Evolutionary conservation across 1,284 basidiomycete genomes (phyloP), one percentile per base, ranked within the genome.

Genomic region (Pseudozyma flocculosa): DNA sequence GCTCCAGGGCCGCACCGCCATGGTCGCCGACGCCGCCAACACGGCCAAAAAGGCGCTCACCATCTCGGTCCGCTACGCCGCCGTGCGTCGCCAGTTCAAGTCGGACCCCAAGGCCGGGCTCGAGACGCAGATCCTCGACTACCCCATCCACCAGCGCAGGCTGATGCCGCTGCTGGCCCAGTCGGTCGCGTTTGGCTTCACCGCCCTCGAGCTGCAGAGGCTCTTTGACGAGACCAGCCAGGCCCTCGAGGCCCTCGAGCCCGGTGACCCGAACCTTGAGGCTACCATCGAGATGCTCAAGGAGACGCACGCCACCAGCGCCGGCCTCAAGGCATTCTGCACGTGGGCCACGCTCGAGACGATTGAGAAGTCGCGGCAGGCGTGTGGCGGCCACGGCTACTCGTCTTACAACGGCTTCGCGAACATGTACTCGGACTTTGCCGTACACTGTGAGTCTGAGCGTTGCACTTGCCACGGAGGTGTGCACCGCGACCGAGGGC

Each of bases 271-370:
- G 18, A 73, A 74, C 66, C 66, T 78, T 17, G 53, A 73, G 26
- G 62, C 54, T 30, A 67, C 64, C 39, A 67, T 80, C 37, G 79
- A 83, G 57, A 83, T 82, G 78, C 79, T 84, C 59, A 84, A 84
- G 76, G 83, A 84, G 73, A 84, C 82, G 3, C 83, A 84, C 68
- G 81, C 83, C 1, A 83, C 83, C 3, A 82, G 82, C 24, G 82
- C 83, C 2, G 83, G 83, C 30, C 77, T 84, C 48, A 84, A 84
- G 78, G 83, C 83, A 17, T 84, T 84, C 79, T 84, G 83, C 72
- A 84, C 83, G 32, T 84, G 83, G 83, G 80, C 80, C 9, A 82
- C 81, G 43, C 78, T 84, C 44, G 81, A 83, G 58, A 82, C 82
- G 18, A 84, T 84, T 48, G 83, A 84, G 68, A 82, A 81, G 49